A percentile compares a stretch with the other conserved stretches of the same genome.
phyloP scores from a whole-genome alignment of 306 rosid genomes.

The Casuarina glauca region DNA sequence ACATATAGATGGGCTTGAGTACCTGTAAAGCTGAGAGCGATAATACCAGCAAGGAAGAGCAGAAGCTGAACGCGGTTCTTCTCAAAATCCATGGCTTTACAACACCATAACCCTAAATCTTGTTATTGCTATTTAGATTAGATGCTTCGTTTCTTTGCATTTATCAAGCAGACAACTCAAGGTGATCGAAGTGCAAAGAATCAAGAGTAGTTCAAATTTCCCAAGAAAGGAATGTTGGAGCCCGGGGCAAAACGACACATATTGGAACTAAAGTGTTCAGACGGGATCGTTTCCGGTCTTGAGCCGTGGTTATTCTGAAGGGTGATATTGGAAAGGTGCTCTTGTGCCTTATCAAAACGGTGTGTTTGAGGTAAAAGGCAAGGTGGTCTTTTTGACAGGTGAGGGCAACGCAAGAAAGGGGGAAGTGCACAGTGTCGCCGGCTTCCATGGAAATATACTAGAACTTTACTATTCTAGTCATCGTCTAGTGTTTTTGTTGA shows the following conservation, averaged over 20 bases:
- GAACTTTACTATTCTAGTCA: too few species aligned
- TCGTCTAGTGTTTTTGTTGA: too few species aligned
- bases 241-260: background rate
- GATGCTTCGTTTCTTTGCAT: background rate
- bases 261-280: background rate
- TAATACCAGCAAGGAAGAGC: slow-evolving; percentile 39
- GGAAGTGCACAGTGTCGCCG: too few species aligned
- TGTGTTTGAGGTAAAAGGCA: too few species aligned
- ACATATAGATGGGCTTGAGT: background rate
- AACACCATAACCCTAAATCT: slow-evolving; percentile 23
- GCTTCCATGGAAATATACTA: too few species aligned
- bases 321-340: too few species aligned
- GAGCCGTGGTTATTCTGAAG: too few species aligned
- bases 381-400: too few species aligned
- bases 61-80: slow-evolving; percentile 54
- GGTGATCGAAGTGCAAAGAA: slow-evolving; percentile 37
- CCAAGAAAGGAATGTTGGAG: background rate
- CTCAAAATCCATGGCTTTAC: slow-evolving; percentile 58
- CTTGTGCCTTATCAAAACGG: too few species aligned
- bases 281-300: background rate
- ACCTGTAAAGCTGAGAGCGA: slow-evolving; percentile 79
- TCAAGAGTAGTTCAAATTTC: background rate
- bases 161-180: background rate
- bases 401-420: too few species aligned
- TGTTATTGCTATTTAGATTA: background rate